Base-by-base conservation (phyloP, 495 filamentous ascomycete genomes). In the Schizothecium vesticola region DNA sequence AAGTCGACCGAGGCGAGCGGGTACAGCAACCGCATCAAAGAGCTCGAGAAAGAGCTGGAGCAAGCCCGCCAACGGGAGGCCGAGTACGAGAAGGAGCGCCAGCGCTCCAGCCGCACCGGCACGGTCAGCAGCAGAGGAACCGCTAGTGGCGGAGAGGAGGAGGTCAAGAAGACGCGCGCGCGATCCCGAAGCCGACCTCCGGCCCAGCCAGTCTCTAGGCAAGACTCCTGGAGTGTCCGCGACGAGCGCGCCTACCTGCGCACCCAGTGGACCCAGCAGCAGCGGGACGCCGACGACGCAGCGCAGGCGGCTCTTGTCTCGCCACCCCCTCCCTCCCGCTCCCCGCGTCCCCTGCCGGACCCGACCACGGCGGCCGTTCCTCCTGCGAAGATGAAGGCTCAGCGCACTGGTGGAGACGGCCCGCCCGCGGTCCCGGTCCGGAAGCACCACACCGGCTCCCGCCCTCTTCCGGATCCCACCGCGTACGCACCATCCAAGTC, bases 11-110 rank as follows among this genome's bases (percentile, higher is more conserved):
- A 79, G 4, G 71, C 73, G 22, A 73, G 76, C 13, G 70, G 72
- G 9, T 78, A 85, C 76, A 70, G 77, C 77, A 72, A 72, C 63
- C 88, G 92, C 56, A 88, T 98, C 67, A 85, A 86, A 70, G 88
- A 97, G 73, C 84, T 98, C 11, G 95, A 97, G 77, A 84, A 87
- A 28, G 91, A 98, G 76, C 84, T 99, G 2, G 91, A 93, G 74
- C 81, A 88, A 69, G 95, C 95, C 3, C 90, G 93, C 69, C 88
- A 94, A 70, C 88, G 95, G 11, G 95, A 99, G 74, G 85, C 84
- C 55, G 84, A 92, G 74, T 99, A 97, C 72, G 86, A 97, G 77
- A 83, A 82, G 56, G 93, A 94, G 75, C 87, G 93, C 58, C 88
- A 94, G 75, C 85, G 86, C 22, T 72, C 72, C 26, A 80, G 74